phyloP scores from a whole-genome alignment of 768 basidiomycete genomes.

The Mycena rebaudengoi region DNA sequence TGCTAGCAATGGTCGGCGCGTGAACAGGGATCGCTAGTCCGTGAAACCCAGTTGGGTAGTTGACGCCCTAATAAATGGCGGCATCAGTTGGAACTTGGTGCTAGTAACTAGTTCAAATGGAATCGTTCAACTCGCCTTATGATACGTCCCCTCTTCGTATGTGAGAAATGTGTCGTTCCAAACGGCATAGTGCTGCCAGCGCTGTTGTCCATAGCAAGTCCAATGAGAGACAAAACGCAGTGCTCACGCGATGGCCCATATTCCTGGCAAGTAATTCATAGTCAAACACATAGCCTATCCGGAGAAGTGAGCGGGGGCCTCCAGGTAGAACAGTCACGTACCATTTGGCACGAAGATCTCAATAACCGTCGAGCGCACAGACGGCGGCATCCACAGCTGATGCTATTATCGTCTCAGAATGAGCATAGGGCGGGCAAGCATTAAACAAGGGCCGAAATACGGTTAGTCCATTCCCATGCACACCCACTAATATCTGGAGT shows the following conservation, averaged over 20 bases:
- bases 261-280: conserved; percentile 53
- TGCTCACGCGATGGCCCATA: conserved; percentile 48
- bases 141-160: conserved; percentile 40
- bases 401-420: too few species aligned
- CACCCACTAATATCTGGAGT: conserved; percentile 62
- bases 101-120: too few species aligned
- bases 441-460: conserved; percentile 20
- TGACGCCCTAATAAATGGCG: conserved; percentile 31
- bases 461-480: conserved; percentile 78
- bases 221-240: background rate
- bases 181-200: conserved; percentile 65
- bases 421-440: too few species aligned
- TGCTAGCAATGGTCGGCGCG: conserved; percentile 61
- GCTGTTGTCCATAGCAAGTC: background rate
- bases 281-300: conserved; percentile 49
- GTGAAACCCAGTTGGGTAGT: conserved; percentile 69
- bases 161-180: conserved; percentile 70
- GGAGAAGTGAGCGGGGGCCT: background rate
- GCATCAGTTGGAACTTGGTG: too few species aligned
- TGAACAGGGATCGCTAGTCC: conserved; percentile 69
- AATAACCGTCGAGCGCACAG: conserved; percentile 68
- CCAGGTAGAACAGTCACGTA: conserved; percentile 24
- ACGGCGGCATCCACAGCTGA: conserved; percentile 74
- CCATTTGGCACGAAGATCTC: conserved; percentile 74
- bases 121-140: too few species aligned